These are phyloP conservation scores for Agaricus sinodeliciosus DNA, from an alignment of 768 basidiomycete genomes.

Conservation along the genomic window DNA sequence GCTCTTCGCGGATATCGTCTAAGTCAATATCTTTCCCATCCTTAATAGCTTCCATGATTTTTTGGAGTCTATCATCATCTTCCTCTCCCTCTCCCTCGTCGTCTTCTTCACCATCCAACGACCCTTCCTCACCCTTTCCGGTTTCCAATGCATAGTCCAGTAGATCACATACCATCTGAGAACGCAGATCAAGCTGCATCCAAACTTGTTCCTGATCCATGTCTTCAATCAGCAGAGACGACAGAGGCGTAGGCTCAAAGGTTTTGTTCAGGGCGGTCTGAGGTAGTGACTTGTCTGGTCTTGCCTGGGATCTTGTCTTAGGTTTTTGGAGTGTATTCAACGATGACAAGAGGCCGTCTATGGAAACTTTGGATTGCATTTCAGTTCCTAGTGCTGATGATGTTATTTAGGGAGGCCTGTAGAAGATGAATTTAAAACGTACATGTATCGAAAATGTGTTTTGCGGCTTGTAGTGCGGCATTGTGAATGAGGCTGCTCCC, in stretches of 20 bases:
- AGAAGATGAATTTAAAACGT: constrained; percentile 18
- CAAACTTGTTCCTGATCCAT: constrained; percentile 88
- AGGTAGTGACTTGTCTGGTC: constrained; percentile 33
- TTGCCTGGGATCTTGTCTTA: constrained; percentile 65
- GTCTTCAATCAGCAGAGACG: constrained; percentile 65
- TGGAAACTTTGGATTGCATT: constrained; percentile 50
- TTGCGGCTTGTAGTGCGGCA: constrained; percentile 61
- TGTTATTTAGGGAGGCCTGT: constrained; percentile 10
- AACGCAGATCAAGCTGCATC: constrained; percentile 86
- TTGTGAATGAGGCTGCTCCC: constrained; percentile 47
- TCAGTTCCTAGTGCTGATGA: constrained; percentile 63
- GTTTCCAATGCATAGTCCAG: constrained; percentile 61
- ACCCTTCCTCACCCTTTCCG: constrained; percentile 23
- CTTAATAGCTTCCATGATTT: constrained; percentile 90
- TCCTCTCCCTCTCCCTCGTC: constrained; percentile 34
- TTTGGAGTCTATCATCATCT: constrained; percentile 95
- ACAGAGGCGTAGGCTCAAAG: constrained; percentile 63
- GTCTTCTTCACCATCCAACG: background rate
- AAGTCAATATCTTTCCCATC: constrained; percentile 75
- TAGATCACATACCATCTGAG: constrained; percentile 61
- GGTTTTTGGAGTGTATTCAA: constrained; percentile 63
- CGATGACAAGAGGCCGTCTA: constrained; percentile 60
- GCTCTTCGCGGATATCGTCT: constrained; percentile 13
- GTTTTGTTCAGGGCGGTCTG: constrained; percentile 22
- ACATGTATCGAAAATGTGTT: constrained; percentile 76